phyloP scores from a whole-genome alignment of 139 green algal species.

The Limnomonas spitsbergensis region DNA sequence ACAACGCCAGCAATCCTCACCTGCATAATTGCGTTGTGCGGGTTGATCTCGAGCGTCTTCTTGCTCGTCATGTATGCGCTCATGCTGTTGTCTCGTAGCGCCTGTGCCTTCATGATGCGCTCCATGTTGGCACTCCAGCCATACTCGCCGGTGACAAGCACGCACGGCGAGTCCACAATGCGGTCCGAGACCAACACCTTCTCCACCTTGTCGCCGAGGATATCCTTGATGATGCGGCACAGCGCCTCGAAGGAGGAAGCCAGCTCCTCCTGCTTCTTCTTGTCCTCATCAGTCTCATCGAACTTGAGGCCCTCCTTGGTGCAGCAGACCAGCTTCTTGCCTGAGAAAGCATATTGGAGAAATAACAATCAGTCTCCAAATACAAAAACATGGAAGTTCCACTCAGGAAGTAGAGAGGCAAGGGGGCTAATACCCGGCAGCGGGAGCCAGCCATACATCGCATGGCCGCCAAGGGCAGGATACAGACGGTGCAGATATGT shows the following conservation, averaged over 20 bases:
- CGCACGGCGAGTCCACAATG: constrained; percentile 97
- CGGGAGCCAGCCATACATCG: too few species aligned
- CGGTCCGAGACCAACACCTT: constrained; percentile 93
- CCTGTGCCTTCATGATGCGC: constrained; percentile 99
- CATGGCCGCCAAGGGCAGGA: too few species aligned
- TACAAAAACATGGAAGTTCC: too few species aligned
- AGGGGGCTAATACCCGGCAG: too few species aligned
- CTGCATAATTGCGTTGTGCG: constrained; percentile 93
- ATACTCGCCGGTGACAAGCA: constrained; percentile 99
- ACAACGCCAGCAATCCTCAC: too few species aligned
- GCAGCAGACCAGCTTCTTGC: constrained; percentile 97
- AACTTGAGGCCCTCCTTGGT: constrained; percentile 96
- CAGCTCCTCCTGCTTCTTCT: constrained; percentile 85
- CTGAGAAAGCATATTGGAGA: too few species aligned
- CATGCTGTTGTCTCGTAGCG: constrained; percentile 95
- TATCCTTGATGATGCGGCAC: constrained; percentile 91
- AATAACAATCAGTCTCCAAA: too few species aligned
- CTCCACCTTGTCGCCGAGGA: constrained; percentile 94
- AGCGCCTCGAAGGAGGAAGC: constrained; percentile 87
- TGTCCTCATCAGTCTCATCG: constrained; percentile 87
- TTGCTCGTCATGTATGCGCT: constrained; percentile 95
- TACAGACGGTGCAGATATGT: too few species aligned
- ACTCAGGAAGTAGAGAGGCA: too few species aligned
- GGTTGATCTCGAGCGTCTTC: constrained; percentile 99
- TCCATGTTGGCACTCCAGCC: constrained; percentile 99